Percentiles rank a stretch among this genome's conserved stretches.
phyloP scores from a whole-genome alignment of 2,329 filamentous ascomycete genomes.

The Cladosporium cucumerinum region DNA sequence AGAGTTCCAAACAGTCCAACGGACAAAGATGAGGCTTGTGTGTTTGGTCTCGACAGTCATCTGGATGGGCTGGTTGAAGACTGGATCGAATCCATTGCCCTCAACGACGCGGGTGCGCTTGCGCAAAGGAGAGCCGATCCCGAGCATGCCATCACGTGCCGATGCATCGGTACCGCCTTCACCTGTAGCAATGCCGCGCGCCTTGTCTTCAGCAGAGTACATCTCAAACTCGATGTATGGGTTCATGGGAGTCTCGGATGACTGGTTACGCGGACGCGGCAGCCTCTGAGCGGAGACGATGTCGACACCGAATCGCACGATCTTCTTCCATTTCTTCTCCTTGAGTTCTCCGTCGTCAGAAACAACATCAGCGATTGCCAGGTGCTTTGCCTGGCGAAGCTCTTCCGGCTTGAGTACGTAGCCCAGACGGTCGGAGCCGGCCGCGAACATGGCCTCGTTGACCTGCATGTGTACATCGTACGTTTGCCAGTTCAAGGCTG shows the following conservation, averaged over 20 bases:
- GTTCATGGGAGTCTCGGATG: slow-evolving; percentile 71
- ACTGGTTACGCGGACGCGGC: slow-evolving; percentile 72
- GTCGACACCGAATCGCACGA: slow-evolving; percentile 80
- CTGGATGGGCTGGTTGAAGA: slow-evolving; percentile 75
- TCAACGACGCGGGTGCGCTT: slow-evolving; percentile 75
- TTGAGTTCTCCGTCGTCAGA: slow-evolving; percentile 50
- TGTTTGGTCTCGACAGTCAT: slow-evolving; percentile 90
- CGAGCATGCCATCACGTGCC: slow-evolving; percentile 60
- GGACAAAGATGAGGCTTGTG: slow-evolving; percentile 87
- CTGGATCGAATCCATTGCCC: slow-evolving; percentile 90
- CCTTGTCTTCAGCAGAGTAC: slow-evolving; percentile 89
- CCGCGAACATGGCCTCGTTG: slow-evolving; percentile 96
- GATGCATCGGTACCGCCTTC: slow-evolving; percentile 65
- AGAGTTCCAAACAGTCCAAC: slow-evolving; percentile 87
- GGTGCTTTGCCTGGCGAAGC: slow-evolving; percentile 63
- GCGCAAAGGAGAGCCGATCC: slow-evolving; percentile 69
- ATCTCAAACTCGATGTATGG: slow-evolving; percentile 95
- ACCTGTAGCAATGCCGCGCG: slow-evolving; percentile 65
- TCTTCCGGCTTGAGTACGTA: slow-evolving; percentile 92
- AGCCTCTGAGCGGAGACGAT: slow-evolving; percentile 93
- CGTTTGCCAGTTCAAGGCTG: slow-evolving; percentile 96
- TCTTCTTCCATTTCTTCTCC: slow-evolving; percentile 70
- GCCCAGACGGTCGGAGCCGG: slow-evolving; percentile 78
- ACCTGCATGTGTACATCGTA: slow-evolving; percentile 94
- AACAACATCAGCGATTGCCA: slow-evolving; percentile 54